These are phyloP conservation scores for Ceratobasidium sp. DNA, from an alignment of 1,284 basidiomycete genomes.

Conservation along the genomic window DNA sequence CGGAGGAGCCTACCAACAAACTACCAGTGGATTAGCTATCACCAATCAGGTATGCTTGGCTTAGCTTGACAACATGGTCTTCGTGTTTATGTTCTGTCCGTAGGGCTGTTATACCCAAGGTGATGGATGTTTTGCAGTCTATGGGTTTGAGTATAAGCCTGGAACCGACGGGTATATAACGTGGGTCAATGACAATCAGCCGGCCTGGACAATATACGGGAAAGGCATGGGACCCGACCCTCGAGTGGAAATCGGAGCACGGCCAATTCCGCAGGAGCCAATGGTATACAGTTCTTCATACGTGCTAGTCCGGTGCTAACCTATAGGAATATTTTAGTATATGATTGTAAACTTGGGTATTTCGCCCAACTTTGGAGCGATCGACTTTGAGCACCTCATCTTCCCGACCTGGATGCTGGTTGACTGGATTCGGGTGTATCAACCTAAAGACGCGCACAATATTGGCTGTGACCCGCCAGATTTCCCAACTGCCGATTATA, in stretches of 20 bases:
- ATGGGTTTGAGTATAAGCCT: conserved; percentile 78
- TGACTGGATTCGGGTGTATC: conserved; percentile 84
- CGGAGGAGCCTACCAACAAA: conserved; percentile 82
- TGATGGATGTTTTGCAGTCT: conserved; percentile 62
- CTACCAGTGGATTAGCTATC: no score
- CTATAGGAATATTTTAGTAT: conserved; percentile 62
- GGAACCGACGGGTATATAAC: conserved; percentile 76
- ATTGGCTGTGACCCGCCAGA: conserved; percentile 71
- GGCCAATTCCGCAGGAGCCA: conserved; percentile 84
- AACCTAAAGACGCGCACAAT: conserved; percentile 70
- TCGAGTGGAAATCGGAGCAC: conserved; percentile 65
- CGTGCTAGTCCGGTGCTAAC: no score
- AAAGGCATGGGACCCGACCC: conserved; percentile 72
- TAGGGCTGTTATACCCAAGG: no score
- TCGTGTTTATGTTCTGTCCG: no score
- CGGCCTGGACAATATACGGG: conserved; percentile 76
- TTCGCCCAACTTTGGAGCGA: conserved; percentile 75
- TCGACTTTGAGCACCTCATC: conserved; percentile 72
- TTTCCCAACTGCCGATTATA: conserved; percentile 73
- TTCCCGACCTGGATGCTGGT: conserved; percentile 80
- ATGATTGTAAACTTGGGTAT: conserved; percentile 81
- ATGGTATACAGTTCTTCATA: conserved; percentile 63
- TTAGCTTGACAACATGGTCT: no score
- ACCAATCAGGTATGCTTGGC: no score
- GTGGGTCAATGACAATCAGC: conserved; percentile 74